Evolutionary conservation across 2,329 filamentous ascomycete genomes (phyloP), one percentile per base, ranked within the genome.

Genomic region (Aspergillus ibericus): DNA sequence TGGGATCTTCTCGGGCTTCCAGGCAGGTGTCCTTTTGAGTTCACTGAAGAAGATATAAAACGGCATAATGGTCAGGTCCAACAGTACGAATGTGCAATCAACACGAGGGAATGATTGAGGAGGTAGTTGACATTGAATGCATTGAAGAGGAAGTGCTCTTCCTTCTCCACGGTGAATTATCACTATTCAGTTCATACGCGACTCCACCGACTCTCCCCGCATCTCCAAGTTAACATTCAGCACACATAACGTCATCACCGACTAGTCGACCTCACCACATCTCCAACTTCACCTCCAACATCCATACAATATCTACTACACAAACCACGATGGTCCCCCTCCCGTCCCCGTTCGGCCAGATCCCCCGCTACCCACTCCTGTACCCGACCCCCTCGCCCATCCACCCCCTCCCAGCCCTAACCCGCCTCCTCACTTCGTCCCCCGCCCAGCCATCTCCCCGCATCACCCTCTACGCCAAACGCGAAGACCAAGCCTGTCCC

Each of bases 401-500:
- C 44, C 72, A 74, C 51, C 60, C 68, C 2, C 66, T 74, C n/a
- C 59, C 63, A 51, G 52, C 60, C 44, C 61, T 71, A 29, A 53
- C 59, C 53, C 55, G 34, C 27, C 15, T 50, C 22, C 59, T 62
- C 55, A 32, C 29, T 2, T 2, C 3, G n/a, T 20, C 38, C 18
- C 38, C 38, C 10, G 7, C 48, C n/a, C 36, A 3, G 10, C 40
- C 29, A 34, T 15, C 35, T 59, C 61, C 29, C 57, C 50, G n/a
- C 25, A 64, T 72, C 46, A 60, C 64, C 48, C 54, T 75, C 52
- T 70, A 66, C 64, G 56, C 65, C 49, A 75, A 75, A 63, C 66
- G 72, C 27, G 72, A 75, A 66, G 72, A 75, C 63, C 72, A 75
- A 40, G 62, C 65, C 52, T 69, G 71, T 16, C 71, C 72, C 6